Percentiles rank a stretch among this genome's conserved stretches.
Evolutionary conservation across 768 basidiomycete genomes (phyloP).

Genomic region (Trametes elegans): DNA sequence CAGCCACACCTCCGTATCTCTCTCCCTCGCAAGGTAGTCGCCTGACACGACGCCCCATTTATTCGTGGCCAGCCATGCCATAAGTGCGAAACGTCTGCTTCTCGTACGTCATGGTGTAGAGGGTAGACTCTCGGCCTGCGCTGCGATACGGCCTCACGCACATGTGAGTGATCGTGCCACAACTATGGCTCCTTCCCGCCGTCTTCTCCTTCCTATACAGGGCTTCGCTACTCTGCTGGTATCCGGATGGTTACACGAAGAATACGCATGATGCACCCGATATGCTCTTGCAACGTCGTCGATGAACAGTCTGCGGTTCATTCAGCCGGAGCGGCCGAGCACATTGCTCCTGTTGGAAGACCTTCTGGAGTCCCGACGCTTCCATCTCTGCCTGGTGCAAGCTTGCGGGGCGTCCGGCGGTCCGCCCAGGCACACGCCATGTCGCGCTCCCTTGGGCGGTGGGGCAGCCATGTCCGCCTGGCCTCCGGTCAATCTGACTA

Average conservation of each 20-base stretch:
- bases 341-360: neutral
- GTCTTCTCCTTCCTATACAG: slow-evolving; percentile 12
- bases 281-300: neutral
- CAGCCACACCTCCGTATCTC: slow-evolving; percentile 1
- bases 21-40: neutral
- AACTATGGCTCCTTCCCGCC: neutral
- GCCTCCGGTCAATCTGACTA: slow-evolving; percentile 7
- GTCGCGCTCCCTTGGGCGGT: slow-evolving; percentile 3
- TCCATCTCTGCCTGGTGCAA: neutral
- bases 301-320: neutral
- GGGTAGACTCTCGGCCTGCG: neutral
- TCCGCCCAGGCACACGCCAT: slow-evolving; percentile 9
- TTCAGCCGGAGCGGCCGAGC: neutral
- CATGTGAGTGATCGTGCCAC: slow-evolving; percentile 11
- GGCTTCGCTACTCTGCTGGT: neutral
- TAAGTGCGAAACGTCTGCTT: slow-evolving; percentile 1
- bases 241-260: neutral
- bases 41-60: slow-evolving; percentile 1
- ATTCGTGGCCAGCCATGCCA: neutral
- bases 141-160: neutral
- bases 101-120: slow-evolving; percentile 7
- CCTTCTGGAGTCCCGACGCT: neutral
- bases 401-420: neutral
- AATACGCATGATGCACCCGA: slow-evolving; percentile 6
- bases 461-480: neutral